Evolutionary conservation across 2,329 filamentous ascomycete genomes (phyloP).

Genomic region (Rachicladosporium sp.): DNA sequence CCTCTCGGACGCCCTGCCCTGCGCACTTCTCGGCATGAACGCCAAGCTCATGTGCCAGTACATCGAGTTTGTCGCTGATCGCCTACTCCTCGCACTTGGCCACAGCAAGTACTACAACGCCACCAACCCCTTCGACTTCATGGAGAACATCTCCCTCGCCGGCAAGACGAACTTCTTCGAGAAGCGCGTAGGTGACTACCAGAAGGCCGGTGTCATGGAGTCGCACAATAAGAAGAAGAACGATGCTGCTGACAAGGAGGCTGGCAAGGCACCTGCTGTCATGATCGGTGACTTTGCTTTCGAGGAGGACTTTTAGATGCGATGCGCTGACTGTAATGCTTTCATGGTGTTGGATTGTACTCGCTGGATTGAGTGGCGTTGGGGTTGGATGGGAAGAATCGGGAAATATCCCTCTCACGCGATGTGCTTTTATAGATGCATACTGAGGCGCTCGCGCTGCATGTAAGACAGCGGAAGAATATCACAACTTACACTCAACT

Average conservation of each 20-base stretch:
- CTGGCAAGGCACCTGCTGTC: constrained; percentile 33
- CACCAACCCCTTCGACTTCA: constrained; percentile 97
- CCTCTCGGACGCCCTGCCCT: constrained; percentile 86
- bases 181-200: constrained; percentile 98
- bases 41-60: constrained; percentile 96
- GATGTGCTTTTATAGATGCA: no score
- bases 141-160: constrained; percentile 98
- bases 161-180: constrained; percentile 99
- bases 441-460: no score
- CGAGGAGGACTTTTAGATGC: constrained; percentile 84
- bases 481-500: no score
- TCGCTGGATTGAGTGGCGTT: no score
- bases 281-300: constrained; percentile 70
- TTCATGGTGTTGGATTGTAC: background rate
- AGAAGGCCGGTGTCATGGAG: constrained; percentile 98
- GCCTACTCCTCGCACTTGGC: constrained; percentile 81
- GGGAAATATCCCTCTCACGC: no score
- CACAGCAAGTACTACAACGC: constrained; percentile 90
- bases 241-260: constrained; percentile 21
- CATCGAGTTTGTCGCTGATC: constrained; percentile 98
- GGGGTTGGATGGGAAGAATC: no score
- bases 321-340: background rate
- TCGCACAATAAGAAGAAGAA: constrained; percentile 56
- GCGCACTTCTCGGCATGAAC: constrained; percentile 95
- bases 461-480: no score